Base-by-base conservation (phyloP, 257 asterid genomes). In the Haberlea rhodopensis region DNA sequence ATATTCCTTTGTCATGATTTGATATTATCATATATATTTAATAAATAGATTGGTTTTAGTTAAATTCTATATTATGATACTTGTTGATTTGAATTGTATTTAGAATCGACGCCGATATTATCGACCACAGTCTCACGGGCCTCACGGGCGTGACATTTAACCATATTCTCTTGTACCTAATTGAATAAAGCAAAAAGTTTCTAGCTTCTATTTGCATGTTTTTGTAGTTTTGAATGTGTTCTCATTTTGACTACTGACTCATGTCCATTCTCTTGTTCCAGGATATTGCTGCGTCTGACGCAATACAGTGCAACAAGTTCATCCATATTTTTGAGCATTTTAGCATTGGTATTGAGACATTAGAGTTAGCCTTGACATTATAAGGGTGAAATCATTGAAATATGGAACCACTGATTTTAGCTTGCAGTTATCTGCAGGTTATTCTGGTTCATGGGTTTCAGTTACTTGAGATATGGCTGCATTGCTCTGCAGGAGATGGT, bases 391-490 rank as follows among this genome's bases (percentile, higher is more conserved):
- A 51, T 18, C 20, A 6, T 43, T 72, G 37, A 57, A 5, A 10
- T 60, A 18, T 26, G 61, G 22, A 23, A 29, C n/a, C 32, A 22
- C 34, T 25, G 18, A 60, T 48, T 25, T 68, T 73, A 25, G 23
- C 66, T 81, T 49, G 79, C 73, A 7, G 65, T 63, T 64, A 57
- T 69, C 52, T 76, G 71, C 71, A 91, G 97, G 97, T 94, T 76
- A 76, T 91, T 80, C 89, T 91, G 79, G 91, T 88, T 70, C 96
- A 91, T 69, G 96, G 97, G 60, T 91, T 91, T 84, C 97, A 91
- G 78, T 78, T 91, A 73, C 95, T 91, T 64, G 97, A 91, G 72
- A 79, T 91, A 80, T 88, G 89, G 90, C 71, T 87, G 78, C 90
- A 84, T 77, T 81, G 85, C 78, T 82, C 91, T 25, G 87, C 84